Evolutionary conservation across 1,284 basidiomycete species (phyloP), one percentile per base, ranked within the genome.

Genomic region (Cutaneotrichosporon dermatis): DNA sequence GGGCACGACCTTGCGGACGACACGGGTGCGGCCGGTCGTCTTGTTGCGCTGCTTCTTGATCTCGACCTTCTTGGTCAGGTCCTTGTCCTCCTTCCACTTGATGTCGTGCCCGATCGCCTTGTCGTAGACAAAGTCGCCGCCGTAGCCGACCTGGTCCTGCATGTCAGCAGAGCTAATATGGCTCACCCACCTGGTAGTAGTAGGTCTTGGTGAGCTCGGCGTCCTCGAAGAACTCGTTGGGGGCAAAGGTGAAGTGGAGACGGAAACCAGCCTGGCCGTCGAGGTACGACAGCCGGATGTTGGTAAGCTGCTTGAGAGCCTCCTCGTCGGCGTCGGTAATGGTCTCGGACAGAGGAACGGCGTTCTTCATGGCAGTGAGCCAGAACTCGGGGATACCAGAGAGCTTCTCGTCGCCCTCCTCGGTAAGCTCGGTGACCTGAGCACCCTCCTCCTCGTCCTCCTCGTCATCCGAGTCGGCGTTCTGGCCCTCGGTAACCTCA

Each of bases 41-140:
- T 98, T 99, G 83, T 98, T 98, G 71, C 94, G 83, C 81, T 98
- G 95, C 83, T 97, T 98, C 85, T 97, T 97, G 78, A 97, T 94
- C 82, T 98, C 95, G 70, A 92, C 88, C 81, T 92, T 90, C 82
- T 94, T 93, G 57, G 94, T 98, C 61, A 98, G 82, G 80, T 99
- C 92, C 82, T 95, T 95, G 71, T 96, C 95, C 77, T 92, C 92
- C 81, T 95, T 96, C 95, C 95, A 98, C 76, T 88, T 86, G 80
- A 99, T 94, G 73, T 88, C 84, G 59, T 86, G 88, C 15, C 93
- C 94, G 72, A 90, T 86, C 57, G 94, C 92, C 66, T 86, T 88
- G 82, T 96, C 92, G 79, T 95, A 98, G 58, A 95, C 86, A 73
- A 95, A 94, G 81, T 97, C 94, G 68, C 94, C 94, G 39, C 86